A percentile compares a stretch with the other conserved stretches of the same genome.
These are phyloP conservation scores for Tylopilus sp. DNA, from an alignment of 768 basidiomycete species.

Conservation along the genomic window DNA sequence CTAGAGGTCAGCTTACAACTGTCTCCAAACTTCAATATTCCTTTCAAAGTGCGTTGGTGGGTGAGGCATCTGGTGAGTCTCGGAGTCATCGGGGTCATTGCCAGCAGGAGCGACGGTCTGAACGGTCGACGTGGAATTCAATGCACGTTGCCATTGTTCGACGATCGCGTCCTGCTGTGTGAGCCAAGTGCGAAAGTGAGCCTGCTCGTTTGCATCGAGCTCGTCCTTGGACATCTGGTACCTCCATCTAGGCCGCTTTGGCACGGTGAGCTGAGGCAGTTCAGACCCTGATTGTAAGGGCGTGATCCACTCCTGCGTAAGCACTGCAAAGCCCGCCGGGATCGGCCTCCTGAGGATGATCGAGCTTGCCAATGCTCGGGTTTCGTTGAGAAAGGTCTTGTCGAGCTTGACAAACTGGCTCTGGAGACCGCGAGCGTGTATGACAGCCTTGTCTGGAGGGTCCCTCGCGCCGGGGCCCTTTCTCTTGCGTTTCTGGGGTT, in stretches of 20 bases:
- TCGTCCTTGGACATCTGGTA: constrained; percentile 85
- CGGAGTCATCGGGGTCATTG: constrained; percentile 11
- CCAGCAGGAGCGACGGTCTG: constrained; percentile 1
- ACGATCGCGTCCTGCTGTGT: constrained; percentile 57
- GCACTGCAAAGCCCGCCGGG: constrained; percentile 35
- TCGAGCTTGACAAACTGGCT: constrained; percentile 68
- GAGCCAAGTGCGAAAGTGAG: constrained; percentile 77
- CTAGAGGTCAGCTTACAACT: constrained; percentile 55
- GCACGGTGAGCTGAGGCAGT: constrained; percentile 28
- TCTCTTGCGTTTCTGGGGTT: constrained; percentile 10
- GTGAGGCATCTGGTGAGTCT: constrained; percentile 41
- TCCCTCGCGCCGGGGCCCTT: background rate
- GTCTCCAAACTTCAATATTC: constrained; percentile 93
- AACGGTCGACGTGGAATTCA: constrained; percentile 7
- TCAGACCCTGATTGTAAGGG: background rate
- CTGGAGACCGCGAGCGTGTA: constrained; percentile 52
- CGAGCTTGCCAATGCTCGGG: constrained; percentile 52
- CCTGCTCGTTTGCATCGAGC: constrained; percentile 89
- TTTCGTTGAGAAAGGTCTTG: constrained; percentile 54
- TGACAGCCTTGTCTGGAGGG: constrained; percentile 32
- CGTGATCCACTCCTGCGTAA: constrained; percentile 18
- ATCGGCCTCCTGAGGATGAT: constrained; percentile 59
- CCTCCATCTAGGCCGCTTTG: constrained; percentile 81
- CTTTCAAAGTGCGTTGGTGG: constrained; percentile 84
- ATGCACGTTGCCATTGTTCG: constrained; percentile 44